Evolutionary conservation across 805 yeast species (phyloP), one percentile per base, ranked within the genome.

Genomic region (Myxozyma kluyveri): DNA sequence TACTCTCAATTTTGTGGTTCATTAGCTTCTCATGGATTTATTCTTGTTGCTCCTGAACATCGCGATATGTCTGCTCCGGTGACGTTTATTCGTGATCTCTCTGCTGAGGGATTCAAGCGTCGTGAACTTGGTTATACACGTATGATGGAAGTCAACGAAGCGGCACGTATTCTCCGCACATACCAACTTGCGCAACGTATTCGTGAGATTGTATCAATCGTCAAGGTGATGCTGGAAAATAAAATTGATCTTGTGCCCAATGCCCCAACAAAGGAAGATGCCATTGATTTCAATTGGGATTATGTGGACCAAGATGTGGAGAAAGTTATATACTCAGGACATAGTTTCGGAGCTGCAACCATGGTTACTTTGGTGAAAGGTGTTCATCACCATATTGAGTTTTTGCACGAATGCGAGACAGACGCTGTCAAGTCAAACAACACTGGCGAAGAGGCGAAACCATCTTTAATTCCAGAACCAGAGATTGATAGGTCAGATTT

Each of bases 61-160:
- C 74, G 76, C 54, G 72, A 83, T 9, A 66, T 79, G 36, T 64
- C 79, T 43, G 88, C 87, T 58, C 77, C 96, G 5, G 77, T 90
- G 60, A 81, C 78, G 45, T 90, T 89, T 66, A 83, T 87, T 44
- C 84, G 93, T 72, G 76, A 76, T 55, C 72, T 86, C 56, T 76
- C 88, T 46, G 77, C 91, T 50, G 96, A 90, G 74, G 90, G 90
- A 58, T n/a, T 5, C 5, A 32, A 23, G 21, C 42, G 35, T 21
- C 45, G 43, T 14, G 50, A 42, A 46, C 44, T 60, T n/a, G 26
- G 41, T 9, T 60, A 49, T 17, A 33, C 29, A 19, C 47, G 61
- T 7, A 49, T 58, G 47, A 51, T 45, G 45, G 57, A 46, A 24
- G 47, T 59, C n/a, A 57, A 46, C 49, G 60, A 58, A 37, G 41